Percentiles rank a stretch among this genome's conserved stretches.
Evolutionary conservation across 805 yeast species (phyloP).

Genomic region (Candida loeiensis): DNA sequence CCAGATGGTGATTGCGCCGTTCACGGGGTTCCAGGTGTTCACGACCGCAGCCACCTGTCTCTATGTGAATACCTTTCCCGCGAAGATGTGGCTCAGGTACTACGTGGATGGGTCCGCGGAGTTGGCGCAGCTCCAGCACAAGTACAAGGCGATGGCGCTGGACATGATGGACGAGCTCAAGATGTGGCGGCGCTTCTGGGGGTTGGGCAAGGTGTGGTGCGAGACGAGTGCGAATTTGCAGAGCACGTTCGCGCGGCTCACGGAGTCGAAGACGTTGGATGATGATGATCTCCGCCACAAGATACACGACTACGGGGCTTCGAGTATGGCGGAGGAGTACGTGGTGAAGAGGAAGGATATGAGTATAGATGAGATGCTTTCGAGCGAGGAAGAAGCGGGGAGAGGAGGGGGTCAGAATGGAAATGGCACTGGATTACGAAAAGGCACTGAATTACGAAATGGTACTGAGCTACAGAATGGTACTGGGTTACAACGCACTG

Average conservation of each 20-base stretch:
- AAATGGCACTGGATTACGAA: no score
- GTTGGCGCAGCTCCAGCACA: conserved; percentile 13
- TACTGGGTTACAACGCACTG: no score
- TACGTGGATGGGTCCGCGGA: conserved; percentile 4
- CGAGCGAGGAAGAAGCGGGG: conserved; percentile 8
- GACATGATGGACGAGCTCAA: conserved; percentile 21
- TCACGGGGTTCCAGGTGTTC: conserved; percentile 36
- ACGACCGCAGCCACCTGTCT: conserved; percentile 33
- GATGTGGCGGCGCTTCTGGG: conserved; percentile 29
- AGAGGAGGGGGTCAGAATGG: no score
- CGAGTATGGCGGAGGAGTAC: conserved; percentile 22
- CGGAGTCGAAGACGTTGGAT: conserved; percentile 14
- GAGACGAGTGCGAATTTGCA: conserved; percentile 23
- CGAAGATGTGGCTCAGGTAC: conserved; percentile 15
- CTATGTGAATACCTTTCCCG: conserved; percentile 27
- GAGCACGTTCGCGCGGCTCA: conserved; percentile 17
- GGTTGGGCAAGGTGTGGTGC: conserved; percentile 29
- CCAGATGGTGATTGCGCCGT: conserved; percentile 34
- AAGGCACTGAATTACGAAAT: no score
- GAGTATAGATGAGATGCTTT: conserved; percentile 15
- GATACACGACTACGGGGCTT: conserved; percentile 30
- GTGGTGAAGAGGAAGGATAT: conserved; percentile 12
- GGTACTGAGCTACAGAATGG: no score
- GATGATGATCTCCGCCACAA: conserved; percentile 22
- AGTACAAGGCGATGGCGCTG: conserved; percentile 19